Percentiles rank a stretch among this genome's conserved stretches.
Conservation (phyloP, 2,329 filamentous ascomycete genomes). For the Cladosporium sp. region DNA sequence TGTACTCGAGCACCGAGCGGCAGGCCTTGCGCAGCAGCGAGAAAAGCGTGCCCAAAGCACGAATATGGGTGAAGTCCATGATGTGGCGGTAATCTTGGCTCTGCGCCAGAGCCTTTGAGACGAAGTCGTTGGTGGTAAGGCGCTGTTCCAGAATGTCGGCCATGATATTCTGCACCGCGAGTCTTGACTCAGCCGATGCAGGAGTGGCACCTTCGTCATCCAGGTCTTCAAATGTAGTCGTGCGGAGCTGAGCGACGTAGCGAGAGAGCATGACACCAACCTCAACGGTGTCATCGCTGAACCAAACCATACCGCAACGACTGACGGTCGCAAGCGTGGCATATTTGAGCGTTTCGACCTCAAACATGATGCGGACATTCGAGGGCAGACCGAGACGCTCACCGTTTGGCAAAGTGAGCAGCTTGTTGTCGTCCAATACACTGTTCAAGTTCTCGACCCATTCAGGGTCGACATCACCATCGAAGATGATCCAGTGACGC, state of each 20-base stretch:
- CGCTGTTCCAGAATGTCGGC: constrained; percentile 72
- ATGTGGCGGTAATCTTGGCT: constrained; percentile 83
- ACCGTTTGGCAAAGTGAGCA: constrained; percentile 93
- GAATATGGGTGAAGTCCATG: constrained; percentile 93
- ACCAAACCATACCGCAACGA: constrained; percentile 99
- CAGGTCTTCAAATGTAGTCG: constrained; percentile 83
- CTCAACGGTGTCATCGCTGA: constrained; percentile 95
- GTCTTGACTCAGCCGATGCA: constrained; percentile 44
- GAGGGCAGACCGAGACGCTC: constrained; percentile 90
- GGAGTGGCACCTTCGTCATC: constrained; percentile 85
- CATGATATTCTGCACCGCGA: constrained; percentile 73
- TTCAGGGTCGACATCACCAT: constrained; percentile 97
- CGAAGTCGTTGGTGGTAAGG: constrained; percentile 72
- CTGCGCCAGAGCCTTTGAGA: constrained; percentile 68
- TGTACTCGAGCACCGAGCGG: constrained; percentile 90
- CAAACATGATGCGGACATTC: constrained; percentile 99
- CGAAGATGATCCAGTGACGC: constrained; percentile 98
- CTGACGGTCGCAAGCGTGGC: constrained; percentile 97
- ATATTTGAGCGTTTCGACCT: constrained; percentile 96
- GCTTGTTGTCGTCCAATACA: constrained; percentile 97
- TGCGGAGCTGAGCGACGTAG: constrained; percentile 78
- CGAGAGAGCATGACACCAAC: constrained; percentile 87
- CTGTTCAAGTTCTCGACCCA: constrained; percentile 99
- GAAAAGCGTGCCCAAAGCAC: constrained; percentile 87
- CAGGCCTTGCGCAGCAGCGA: constrained; percentile 92